Conservation (phyloP, 768 basidiomycete species). For the Suillus variegatus region DNA sequence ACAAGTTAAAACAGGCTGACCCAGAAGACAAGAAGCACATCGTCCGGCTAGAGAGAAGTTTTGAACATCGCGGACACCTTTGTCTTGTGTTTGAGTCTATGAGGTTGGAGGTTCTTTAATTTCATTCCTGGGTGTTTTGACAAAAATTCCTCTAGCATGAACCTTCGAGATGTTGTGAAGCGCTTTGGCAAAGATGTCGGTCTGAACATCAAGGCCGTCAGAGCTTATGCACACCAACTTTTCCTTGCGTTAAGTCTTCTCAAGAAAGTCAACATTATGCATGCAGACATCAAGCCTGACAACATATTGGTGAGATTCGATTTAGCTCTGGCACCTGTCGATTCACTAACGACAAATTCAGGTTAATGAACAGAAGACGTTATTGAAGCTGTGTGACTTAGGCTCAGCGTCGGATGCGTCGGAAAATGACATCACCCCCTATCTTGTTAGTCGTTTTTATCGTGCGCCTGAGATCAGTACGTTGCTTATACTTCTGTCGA, state of each 20-base stretch:
- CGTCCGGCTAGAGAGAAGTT: conserved; percentile 89
- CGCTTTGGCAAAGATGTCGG: conserved; percentile 98
- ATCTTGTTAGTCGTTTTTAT: conserved; percentile 96
- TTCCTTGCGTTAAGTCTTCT: conserved; percentile 85
- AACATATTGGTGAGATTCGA: conserved; percentile 82
- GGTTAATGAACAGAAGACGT: conserved; percentile 94
- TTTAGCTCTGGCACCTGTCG: conserved; percentile 14
- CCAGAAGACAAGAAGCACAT: conserved; percentile 97
- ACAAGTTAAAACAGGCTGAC: conserved; percentile 85
- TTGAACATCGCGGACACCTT: conserved; percentile 96
- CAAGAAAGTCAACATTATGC: conserved; percentile 91
- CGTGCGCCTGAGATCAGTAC: conserved; percentile 98
- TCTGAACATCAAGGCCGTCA: conserved; percentile 93
- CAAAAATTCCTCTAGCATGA: conserved; percentile 66
- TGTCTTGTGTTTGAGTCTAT: conserved; percentile 95
- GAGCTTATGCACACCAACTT: conserved; percentile 97
- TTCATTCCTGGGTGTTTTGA: conserved; percentile 7
- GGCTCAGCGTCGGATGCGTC: conserved; percentile 95
- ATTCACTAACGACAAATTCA: conserved; percentile 32
- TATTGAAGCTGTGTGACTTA: conserved; percentile 93
- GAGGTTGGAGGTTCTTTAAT: conserved; percentile 53
- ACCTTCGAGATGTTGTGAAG: conserved; percentile 96
- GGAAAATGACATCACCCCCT: conserved; percentile 97
- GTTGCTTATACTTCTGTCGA: conserved; percentile 27
- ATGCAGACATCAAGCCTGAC: conserved; percentile 98